Base-by-base conservation (phyloP, 495 filamentous ascomycete species). In the Xylaria longipes region DNA sequence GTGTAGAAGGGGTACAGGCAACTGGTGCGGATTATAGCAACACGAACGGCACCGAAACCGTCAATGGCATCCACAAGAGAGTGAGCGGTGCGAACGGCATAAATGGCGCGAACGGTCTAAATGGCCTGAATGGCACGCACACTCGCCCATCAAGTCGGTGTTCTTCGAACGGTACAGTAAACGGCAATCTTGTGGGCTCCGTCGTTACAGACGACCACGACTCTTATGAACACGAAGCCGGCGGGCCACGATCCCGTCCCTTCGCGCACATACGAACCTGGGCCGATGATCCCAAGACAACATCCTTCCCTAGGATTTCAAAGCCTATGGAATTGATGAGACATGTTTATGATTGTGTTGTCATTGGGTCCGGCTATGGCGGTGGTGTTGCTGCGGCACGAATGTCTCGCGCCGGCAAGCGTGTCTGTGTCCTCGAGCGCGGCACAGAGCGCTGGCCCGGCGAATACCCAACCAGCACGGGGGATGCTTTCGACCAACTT, bases 351-450 rank as follows among this genome's bases (percentile, higher is more conserved):
- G 90, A 93, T 75, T 86, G 87, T 29, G 86, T 92, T 31, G 87
- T 92, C 17, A 86, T 92, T 58, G 90, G 91, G 0, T 91, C 89
- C 22, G 91, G 90, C 1, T 91, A 91, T 78, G 90, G 90, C 17
- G 91, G 90, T 65, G 89, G 86, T 20, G 88, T 92, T 20, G 89
- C 90, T 17, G 91, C 89, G 2, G 87, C 87, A 65, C 85, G 90
- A 31, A 91, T 90, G 87, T 87, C 89, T 5, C 81, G 89, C 60
- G 89, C 86, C 11, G 87, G 87, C 7, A 82, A 89, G 72, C 83
- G 80, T 11, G 91, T 92, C 29, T 90, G 88, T 61, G 76, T 93
- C 6, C 82, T 92, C 14, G 90, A 92, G 76, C 79, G 87, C 29
- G 90, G 89, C 46, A 81, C 84, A 67, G 90, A 92, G 80, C 84